Percentiles rank a stretch among this genome's conserved stretches.
Conservation (phyloP, 805 yeast genomes). For the Cephaloascus albidus region DNA sequence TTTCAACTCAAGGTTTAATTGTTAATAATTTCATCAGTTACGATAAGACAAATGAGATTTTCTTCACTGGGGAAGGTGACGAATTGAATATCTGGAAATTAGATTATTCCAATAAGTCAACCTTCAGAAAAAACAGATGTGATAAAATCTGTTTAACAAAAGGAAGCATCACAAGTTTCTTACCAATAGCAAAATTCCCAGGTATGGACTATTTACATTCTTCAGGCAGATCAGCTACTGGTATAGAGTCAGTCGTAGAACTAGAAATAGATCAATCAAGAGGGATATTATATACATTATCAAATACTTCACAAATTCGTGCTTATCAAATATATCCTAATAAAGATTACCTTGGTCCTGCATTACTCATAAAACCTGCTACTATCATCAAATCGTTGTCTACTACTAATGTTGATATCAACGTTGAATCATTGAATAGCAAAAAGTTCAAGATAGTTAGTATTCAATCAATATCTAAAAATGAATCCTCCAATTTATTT, state of each 20-base stretch:
- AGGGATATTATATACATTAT: slow-evolving; percentile 68
- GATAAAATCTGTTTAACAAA: slow-evolving; percentile 74
- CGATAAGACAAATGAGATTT: slow-evolving; percentile 65
- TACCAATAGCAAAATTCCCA: slow-evolving; percentile 23
- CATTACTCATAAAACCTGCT: slow-evolving; percentile 28
- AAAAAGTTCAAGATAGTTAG: slow-evolving; percentile 53
- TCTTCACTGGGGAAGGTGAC: slow-evolving; percentile 74
- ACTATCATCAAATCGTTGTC: slow-evolving; percentile 40
- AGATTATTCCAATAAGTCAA: slow-evolving; percentile 71
- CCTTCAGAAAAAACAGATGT: slow-evolving; percentile 81
- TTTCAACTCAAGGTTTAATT: slow-evolving; percentile 69
- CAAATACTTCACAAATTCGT: slow-evolving; percentile 73
- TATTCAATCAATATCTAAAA: slow-evolving; percentile 48
- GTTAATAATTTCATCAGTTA: slow-evolving; percentile 54
- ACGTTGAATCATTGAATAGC: slow-evolving; percentile 44
- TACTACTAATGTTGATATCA: slow-evolving; percentile 18
- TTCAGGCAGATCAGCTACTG: slow-evolving; percentile 6
- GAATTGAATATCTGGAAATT: slow-evolving; percentile 82
- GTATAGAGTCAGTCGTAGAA: slow-evolving; percentile 51
- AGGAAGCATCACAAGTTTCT: slow-evolving; percentile 36
- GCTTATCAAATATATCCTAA: slow-evolving; percentile 48
- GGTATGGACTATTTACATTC: slow-evolving; percentile 21
- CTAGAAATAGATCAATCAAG: slow-evolving; percentile 71
- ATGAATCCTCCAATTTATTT: slow-evolving; percentile 61
- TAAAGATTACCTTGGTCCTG: slow-evolving; percentile 11